Percentiles rank a stretch among this genome's conserved stretches.
Evolutionary conservation across 2,329 filamentous ascomycete genomes (phyloP).

Genomic region (Sclerotinia minor): DNA sequence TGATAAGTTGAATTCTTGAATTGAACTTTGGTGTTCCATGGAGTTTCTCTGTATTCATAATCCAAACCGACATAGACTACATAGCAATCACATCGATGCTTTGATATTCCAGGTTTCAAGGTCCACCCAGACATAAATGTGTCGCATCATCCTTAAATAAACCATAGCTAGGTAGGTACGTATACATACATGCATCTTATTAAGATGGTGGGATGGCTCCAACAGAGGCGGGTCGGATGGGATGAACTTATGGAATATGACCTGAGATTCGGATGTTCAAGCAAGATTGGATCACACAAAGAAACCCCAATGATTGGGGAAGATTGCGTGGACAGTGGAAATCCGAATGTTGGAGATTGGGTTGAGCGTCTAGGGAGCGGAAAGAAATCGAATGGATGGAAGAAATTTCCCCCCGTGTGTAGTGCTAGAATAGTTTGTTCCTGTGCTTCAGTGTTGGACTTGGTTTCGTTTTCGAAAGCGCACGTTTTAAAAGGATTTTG

Average conservation of each 20-base stretch:
- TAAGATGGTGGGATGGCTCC: not conserved
- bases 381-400: not conserved
- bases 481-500: not conserved
- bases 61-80: too few relatives aligned
- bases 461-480: not conserved
- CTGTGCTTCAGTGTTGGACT: not conserved
- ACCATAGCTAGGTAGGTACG: too few relatives aligned
- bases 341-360: not conserved
- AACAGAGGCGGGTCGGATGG: not conserved
- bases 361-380: not conserved
- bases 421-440: too few relatives aligned
- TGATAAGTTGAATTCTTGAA: not conserved
- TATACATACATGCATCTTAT: not conserved
- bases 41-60: too few relatives aligned
- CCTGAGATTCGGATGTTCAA: too few relatives aligned
- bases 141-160: not conserved
- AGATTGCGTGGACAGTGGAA: not conserved
- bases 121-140: not conserved
- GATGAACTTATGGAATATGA: not conserved
- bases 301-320: not conserved
- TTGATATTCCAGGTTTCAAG: not conserved
- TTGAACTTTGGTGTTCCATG: not conserved
- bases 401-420: not conserved
- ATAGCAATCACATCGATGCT: not conserved
- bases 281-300: not conserved